Evolutionary conservation across 805 yeast species (phyloP), one percentile per base, ranked within the genome.

Genomic region (Candida ficus): DNA sequence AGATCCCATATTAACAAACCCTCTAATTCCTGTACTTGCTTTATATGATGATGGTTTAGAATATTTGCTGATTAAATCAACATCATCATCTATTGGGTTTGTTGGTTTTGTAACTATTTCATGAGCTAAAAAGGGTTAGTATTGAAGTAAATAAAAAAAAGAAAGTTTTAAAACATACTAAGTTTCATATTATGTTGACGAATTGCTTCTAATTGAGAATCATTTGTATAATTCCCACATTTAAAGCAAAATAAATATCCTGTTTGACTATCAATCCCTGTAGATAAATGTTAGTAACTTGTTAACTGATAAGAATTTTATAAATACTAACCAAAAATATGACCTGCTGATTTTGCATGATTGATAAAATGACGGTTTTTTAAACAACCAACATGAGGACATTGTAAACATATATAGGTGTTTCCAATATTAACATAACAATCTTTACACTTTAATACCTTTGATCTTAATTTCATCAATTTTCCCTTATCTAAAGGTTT

Each of bases 1-100:
- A 0, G 99, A 85, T 0, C 99, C 99, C 80, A 91, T 78, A 60
- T 91, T 91, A 38, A 88, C 80, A 50, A 93, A 76, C 4, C 99
- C 99, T 38, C 84, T 74, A 17, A 93, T 66, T 0, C 97, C 98
- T n/a, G 80, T 73, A 6, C 77, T 68, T 1, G 90, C 83, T 38
- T 72, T 73, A 50, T 62, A 17, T 67, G 58, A 27, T 20, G 53
- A 39, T 14, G 67, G 53, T 32, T 61, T 54, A 2, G 75, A 63
- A 26, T 62, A 56, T 18, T 60, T 38, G 3, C 43, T 35, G 5
- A 71, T 57, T 20, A 64, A 37, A 18, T 56, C 50, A 1, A 39
- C 18, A 30, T 58, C 54, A 33, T 57, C 57, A 36, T 23, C 57
- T 60, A 13, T n/a, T 20, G 27, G 12, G 12, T 16, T 14, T 20